phyloP scores from a whole-genome alignment of 129 eudicot species.

The Escallonia rubra region DNA sequence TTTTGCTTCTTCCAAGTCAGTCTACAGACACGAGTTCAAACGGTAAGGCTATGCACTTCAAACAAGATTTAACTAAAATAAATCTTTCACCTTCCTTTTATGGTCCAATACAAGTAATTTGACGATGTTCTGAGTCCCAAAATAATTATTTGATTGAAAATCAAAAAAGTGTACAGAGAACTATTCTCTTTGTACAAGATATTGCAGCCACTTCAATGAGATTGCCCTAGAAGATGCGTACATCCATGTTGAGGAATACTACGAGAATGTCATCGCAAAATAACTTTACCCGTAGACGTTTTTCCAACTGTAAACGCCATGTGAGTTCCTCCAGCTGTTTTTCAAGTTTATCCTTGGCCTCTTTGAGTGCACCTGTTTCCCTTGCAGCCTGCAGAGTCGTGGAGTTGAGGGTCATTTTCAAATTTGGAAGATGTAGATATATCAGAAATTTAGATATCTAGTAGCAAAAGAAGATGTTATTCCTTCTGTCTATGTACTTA shows the following conservation, averaged over 20 bases:
- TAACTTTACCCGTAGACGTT: slow-evolving; percentile 79
- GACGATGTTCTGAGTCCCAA: no score
- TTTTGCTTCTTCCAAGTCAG: slow-evolving; percentile 93
- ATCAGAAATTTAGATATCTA: neutral
- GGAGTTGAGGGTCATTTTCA: slow-evolving; percentile 12
- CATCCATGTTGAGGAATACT: neutral
- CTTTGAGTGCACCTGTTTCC: slow-evolving; percentile 91
- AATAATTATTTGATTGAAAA: no score
- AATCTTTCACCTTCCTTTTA: no score
- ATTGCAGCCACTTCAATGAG: neutral
- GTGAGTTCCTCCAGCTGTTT: slow-evolving; percentile 94
- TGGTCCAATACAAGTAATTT: no score
- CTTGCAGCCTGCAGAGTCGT: slow-evolving; percentile 65
- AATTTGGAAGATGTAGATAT: neutral
- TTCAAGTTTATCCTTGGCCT: slow-evolving; percentile 97
- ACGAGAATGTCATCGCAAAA: neutral
- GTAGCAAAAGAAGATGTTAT: no score
- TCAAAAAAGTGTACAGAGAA: no score
- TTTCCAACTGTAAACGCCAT: slow-evolving; percentile 97
- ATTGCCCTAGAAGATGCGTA: neutral
- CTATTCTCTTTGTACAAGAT: neutral
- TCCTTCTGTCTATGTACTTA: no score
- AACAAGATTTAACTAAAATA: no score
- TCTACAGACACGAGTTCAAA: slow-evolving; percentile 34
- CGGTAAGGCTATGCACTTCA: neutral